Evolutionary conservation across 495 filamentous ascomycete genomes (phyloP).

Genomic region (Xylaria palmicola): DNA sequence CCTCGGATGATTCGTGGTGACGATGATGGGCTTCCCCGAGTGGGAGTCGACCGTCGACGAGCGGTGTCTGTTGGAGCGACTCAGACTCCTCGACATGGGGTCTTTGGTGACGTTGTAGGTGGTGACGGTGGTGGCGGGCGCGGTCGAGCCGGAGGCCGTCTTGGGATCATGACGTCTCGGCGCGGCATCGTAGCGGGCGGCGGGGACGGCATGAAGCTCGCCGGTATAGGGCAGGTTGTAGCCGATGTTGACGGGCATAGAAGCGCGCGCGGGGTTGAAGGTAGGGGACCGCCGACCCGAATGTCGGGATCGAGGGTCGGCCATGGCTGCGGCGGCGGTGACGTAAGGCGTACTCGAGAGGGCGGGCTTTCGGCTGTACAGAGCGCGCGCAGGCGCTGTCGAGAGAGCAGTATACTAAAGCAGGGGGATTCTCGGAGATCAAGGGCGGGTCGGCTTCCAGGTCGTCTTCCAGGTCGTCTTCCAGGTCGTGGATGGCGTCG

Average conservation of each 20-base stretch:
- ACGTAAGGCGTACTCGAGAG: neutral
- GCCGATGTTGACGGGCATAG: slow-evolving; percentile 42
- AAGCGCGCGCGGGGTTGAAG: slow-evolving; percentile 47
- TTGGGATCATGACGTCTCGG: slow-evolving; percentile 29
- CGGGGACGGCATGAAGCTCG: slow-evolving; percentile 40
- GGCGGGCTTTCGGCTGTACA: no score
- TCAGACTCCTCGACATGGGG: slow-evolving; percentile 39
- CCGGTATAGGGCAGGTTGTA: slow-evolving; percentile 43
- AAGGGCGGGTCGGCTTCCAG: no score
- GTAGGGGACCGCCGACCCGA: slow-evolving; percentile 42
- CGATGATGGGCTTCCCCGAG: slow-evolving; percentile 45
- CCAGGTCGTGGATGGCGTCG: no score
- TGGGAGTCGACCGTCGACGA: slow-evolving; percentile 38
- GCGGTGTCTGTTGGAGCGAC: slow-evolving; percentile 36
- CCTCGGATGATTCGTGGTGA: slow-evolving; percentile 40
- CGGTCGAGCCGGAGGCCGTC: slow-evolving; percentile 13
- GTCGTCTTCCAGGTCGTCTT: no score
- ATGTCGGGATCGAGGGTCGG: slow-evolving; percentile 41
- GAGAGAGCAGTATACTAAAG: no score
- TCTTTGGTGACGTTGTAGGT: slow-evolving; percentile 52
- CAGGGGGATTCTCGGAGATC: no score
- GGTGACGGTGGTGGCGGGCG: slow-evolving; percentile 38
- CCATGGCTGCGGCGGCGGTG: slow-evolving; percentile 26
- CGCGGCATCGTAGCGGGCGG: slow-evolving; percentile 39
- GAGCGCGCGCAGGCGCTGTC: no score